These are phyloP conservation scores for Paraphaeosphaeria sporulosa DNA, from an alignment of 2,329 filamentous ascomycete species.

Conservation along the genomic window DNA sequence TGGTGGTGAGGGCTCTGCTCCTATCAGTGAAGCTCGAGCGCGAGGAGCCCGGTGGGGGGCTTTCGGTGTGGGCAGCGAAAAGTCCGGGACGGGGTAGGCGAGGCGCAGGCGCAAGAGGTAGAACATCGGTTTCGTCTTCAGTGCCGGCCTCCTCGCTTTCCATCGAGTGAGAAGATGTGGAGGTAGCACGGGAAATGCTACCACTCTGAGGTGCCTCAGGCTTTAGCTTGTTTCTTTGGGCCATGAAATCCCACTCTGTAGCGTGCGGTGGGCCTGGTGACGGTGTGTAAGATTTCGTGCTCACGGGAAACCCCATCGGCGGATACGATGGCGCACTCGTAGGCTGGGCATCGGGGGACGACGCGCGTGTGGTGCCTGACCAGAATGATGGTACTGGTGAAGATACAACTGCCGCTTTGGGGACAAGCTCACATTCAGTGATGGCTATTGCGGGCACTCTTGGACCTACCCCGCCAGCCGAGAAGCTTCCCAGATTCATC, in stretches of 20 bases:
- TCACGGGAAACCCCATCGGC: constrained; percentile 26
- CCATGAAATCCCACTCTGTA: constrained; percentile 47
- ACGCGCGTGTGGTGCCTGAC: constrained; percentile 47
- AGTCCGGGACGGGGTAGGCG: constrained; percentile 41
- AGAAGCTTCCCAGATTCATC: constrained; percentile 34
- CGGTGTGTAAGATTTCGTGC: constrained; percentile 29
- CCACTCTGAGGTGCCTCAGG: constrained; percentile 28
- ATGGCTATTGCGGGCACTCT: constrained; percentile 47
- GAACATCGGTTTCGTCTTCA: constrained; percentile 40
- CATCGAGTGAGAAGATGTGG: constrained; percentile 40
- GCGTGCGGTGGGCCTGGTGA: constrained; percentile 40
- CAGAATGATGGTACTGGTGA: constrained; percentile 49
- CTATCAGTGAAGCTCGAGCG: constrained; percentile 42
- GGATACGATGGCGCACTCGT: constrained; percentile 37
- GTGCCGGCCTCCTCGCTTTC: constrained; percentile 40
- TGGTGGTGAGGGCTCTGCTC: constrained; percentile 41
- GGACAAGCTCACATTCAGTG: constrained; percentile 46
- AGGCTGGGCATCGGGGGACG: constrained; percentile 43
- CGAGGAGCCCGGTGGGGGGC: constrained; percentile 34
- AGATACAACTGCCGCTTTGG: constrained; percentile 36
- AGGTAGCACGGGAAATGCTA: constrained; percentile 40
- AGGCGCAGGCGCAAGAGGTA: constrained; percentile 35
- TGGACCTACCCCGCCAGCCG: constrained; percentile 24
- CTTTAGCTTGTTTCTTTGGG: constrained; percentile 32
- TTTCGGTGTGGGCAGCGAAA: constrained; percentile 38